Conservation (phyloP, 768 basidiomycete species). For the Tulasnella sp. region DNA sequence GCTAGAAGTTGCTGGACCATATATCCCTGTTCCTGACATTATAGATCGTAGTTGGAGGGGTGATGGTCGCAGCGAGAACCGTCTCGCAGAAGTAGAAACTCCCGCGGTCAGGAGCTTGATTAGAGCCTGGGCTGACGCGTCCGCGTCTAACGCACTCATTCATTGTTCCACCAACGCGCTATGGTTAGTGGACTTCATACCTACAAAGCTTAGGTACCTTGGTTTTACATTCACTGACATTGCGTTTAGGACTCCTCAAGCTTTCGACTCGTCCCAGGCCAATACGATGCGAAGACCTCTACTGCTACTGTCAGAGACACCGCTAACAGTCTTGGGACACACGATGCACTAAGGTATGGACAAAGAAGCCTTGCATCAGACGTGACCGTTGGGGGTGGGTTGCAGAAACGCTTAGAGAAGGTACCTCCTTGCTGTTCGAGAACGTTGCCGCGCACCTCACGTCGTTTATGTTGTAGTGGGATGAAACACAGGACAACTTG, state of each 20-base stretch:
- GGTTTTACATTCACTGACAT: background rate
- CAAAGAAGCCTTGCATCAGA: constrained; percentile 69
- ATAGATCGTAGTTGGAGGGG: background rate
- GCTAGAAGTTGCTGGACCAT: constrained; percentile 20
- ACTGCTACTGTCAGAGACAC: constrained; percentile 55
- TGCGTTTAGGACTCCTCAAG: constrained; percentile 2
- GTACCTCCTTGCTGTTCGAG: constrained; percentile 33
- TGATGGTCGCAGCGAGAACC: background rate
- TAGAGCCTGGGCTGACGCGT: constrained; percentile 16
- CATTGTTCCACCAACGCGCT: background rate
- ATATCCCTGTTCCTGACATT: constrained; percentile 17
- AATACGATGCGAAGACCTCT: constrained; percentile 28
- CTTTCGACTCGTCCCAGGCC: constrained; percentile 50
- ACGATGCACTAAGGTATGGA: constrained; percentile 80
- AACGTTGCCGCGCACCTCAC: background rate
- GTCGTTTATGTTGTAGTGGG: constrained; percentile 55
- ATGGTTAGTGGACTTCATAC: background rate
- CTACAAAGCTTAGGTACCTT: background rate
- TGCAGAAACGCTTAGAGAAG: constrained; percentile 64
- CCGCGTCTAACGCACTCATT: background rate
- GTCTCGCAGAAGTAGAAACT: background rate
- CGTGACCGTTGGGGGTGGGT: constrained; percentile 43
- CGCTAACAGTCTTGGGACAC: constrained; percentile 64
- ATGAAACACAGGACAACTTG: constrained; percentile 78
- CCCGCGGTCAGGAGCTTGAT: background rate